Evolutionary conservation across 495 filamentous ascomycete genomes (phyloP).

Genomic region (Trichoderma virens): DNA sequence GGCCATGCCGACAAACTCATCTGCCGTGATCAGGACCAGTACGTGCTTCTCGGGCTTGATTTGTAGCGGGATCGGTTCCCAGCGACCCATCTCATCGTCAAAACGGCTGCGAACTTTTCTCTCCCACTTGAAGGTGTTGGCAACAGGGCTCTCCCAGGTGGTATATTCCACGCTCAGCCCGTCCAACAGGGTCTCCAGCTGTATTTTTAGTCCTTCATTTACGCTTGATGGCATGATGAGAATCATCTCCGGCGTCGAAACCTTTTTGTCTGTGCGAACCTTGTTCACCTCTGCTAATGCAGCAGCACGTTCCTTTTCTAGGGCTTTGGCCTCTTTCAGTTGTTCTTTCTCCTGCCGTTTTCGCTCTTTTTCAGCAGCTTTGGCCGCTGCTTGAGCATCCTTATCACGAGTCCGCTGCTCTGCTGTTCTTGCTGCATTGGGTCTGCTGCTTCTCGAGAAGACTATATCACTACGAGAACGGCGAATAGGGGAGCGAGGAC

Average conservation of each 20-base stretch:
- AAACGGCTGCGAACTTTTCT: conserved; percentile 58
- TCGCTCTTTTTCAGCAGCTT: conserved; percentile 50
- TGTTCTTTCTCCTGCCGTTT: conserved; percentile 43
- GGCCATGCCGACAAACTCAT: conserved; percentile 60
- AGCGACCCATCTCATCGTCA: conserved; percentile 53
- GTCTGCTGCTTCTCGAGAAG: conserved; percentile 14
- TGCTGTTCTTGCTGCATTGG: conserved; percentile 21
- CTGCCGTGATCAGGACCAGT: conserved; percentile 56
- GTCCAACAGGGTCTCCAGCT: conserved; percentile 48
- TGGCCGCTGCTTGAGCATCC: conserved; percentile 28
- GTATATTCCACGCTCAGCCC: conserved; percentile 31
- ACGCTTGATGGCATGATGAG: conserved; percentile 59
- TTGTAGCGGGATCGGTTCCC: conserved; percentile 54
- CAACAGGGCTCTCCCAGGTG: conserved; percentile 39
- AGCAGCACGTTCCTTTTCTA: conserved; percentile 57
- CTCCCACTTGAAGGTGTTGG: conserved; percentile 65
- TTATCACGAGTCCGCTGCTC: conserved; percentile 29
- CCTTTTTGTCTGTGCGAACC: conserved; percentile 66
- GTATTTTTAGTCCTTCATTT: conserved; percentile 44
- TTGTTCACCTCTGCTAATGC: conserved; percentile 72
- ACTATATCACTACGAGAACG: conserved; percentile 14
- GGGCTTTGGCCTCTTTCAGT: conserved; percentile 51
- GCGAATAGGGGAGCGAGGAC: conserved; percentile 13
- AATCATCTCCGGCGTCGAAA: conserved; percentile 76
- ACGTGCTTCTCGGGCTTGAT: conserved; percentile 60